Evolutionary conservation across 169 alveolate species (phyloP), one percentile per base, ranked within the genome.

Genomic region (Plasmodium gaboni): DNA sequence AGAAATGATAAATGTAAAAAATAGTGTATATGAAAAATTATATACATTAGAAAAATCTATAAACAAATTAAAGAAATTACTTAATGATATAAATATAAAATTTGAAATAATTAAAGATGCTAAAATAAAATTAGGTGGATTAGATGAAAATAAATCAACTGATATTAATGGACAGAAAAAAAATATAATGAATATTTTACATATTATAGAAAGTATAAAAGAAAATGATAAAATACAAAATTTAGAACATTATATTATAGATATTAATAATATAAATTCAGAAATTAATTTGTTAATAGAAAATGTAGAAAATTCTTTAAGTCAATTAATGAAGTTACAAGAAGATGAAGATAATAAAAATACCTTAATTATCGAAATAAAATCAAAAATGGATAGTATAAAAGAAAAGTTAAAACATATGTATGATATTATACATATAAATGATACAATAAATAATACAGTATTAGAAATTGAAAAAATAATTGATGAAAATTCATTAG

Each of bases 401-500:
- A 72, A n/a, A 15, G 86, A 72, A 72, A 72, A 72, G 51, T 26
- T 72, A 12, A 72, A 8, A 22, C 26, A 72, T n/a, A 53, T 55
- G 15, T 53, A 72, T n/a, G 32, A 72, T 53, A 53, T 72, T 2
- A 24, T 44, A 9, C 8, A 51, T 22, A 15, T 72, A 38, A 55
- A 72, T n/a, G 59, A 72, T 22, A 72, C 12, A n/a, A 44, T 55
- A 19, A 19, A 72, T 4, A 55, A 53, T 6, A 9, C 26, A 24
- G 57, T 53, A 26, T 28, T 28, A 44, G 24, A 19, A 15, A 53
- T 72, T 55, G 86, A 72, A 53, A 69, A 55, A 55, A 22, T 72
- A 10, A 12, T 28, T 28, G 28, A 3, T 44, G 46, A 38, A 53
- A 72, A 65, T 15, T 13, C 86, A 28, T 24, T 72, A 26, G 53